Percentiles rank a stretch among this genome's conserved stretches.
Evolutionary conservation across 148 eudicot genomes (phyloP).

Genomic region (Rhododendron simsii): DNA sequence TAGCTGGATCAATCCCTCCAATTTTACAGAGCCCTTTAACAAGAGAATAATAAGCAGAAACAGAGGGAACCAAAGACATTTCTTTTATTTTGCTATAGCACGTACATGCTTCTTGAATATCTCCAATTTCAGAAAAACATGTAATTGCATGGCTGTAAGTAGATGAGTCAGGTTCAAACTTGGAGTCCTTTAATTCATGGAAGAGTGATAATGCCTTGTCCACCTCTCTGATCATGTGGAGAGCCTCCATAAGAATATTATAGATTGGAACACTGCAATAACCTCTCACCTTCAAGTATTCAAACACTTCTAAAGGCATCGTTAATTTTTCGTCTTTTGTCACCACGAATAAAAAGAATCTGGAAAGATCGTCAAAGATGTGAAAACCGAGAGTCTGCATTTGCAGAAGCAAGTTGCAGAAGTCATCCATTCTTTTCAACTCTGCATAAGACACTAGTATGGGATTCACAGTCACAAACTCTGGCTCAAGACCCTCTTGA

Average conservation of each 20-base stretch:
- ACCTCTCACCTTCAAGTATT: constrained; percentile 50
- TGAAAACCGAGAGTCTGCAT: constrained; percentile 59
- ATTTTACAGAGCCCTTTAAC: constrained; percentile 71
- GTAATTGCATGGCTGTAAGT: constrained; percentile 58
- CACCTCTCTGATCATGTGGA: constrained; percentile 44
- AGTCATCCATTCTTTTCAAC: constrained; percentile 54
- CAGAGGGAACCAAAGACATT: constrained; percentile 54
- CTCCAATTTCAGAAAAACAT: constrained; percentile 56
- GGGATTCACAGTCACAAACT: constrained; percentile 62
- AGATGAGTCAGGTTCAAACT: constrained; percentile 54
- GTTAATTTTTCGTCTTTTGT: constrained; percentile 34
- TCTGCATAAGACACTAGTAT: constrained; percentile 60
- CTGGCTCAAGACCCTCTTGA: constrained; percentile 73
- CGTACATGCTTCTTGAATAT: constrained; percentile 58
- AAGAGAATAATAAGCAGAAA: constrained; percentile 61
- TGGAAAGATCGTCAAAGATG: constrained; percentile 45
- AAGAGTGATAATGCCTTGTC: constrained; percentile 59
- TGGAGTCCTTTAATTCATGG: constrained; percentile 44
- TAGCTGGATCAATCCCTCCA: constrained; percentile 71
- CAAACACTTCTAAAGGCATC: constrained; percentile 50
- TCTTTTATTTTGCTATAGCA: constrained; percentile 70
- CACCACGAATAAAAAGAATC: constrained; percentile 56
- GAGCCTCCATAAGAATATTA: constrained; percentile 67
- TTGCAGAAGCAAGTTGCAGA: constrained; percentile 53
- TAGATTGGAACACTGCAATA: constrained; percentile 51